Base-by-base conservation (phyloP, 2,329 filamentous ascomycete genomes). In the Stenocarpella maydis region DNA sequence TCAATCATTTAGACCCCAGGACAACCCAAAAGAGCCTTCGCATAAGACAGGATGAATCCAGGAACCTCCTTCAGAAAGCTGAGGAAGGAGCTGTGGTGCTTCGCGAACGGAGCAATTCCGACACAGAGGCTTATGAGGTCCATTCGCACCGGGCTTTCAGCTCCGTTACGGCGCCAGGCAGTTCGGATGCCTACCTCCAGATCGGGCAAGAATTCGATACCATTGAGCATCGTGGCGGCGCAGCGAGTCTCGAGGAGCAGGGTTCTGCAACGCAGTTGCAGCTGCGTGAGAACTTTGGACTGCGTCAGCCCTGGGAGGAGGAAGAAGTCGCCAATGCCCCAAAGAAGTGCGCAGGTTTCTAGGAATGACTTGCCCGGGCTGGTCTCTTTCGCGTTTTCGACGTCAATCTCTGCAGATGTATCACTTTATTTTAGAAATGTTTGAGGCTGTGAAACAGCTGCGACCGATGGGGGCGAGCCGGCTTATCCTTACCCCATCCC, bases 321-420 rank as follows among this genome's bases (percentile, higher is more conserved):
- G 14, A 66, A 66, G n/a, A 31, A 66, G 37, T 66, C 39, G 26
- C 50, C 63, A 34, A 54, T 55, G 12, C 39, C 3, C 50, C 63
- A 54, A 3, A 66, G 14, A 8, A 66, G 37, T 43, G 31, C 26
- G 10, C 63, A 55, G 21, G 26, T 43, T 5, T 66, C 63, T 6
- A 66, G 7, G 49, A 55, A 54, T 1, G 63, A 66, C 10, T 47
- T 55, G 28, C n/a, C 55, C 10, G 50, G 50, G n/a, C 9, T 54
- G 21, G 39, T 14, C 1, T 54, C 12, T 45, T 47, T 47, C 4
- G 19, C 7, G 4, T 14, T 1, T 12, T 55, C 37, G n/a, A n/a
- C 28, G 8, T 37, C 12, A 14, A 66, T 37, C 10, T 3, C 63
- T 66, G 26, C 0, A 37, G 1, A 14, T 6, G 3, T 1, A 24